Conservation (phyloP, 164 flowering plant species). For the Magnolia sinica region DNA sequence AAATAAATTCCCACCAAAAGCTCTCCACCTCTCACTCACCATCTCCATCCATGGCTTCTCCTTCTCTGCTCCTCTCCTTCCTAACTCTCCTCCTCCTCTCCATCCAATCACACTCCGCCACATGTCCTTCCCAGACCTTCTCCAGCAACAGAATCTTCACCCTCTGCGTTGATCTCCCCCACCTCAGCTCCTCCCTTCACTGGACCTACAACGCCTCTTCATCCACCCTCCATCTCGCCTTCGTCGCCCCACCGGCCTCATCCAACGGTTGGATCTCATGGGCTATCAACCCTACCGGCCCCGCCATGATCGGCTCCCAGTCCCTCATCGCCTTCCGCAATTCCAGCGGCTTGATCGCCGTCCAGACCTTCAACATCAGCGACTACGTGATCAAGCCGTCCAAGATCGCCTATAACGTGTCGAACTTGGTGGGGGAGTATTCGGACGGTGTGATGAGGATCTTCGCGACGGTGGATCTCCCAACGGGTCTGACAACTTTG, state of each 20-base stretch:
- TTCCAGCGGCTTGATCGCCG: constrained; percentile 29
- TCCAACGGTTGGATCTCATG: constrained; percentile 54
- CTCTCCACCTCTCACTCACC: constrained; percentile 4
- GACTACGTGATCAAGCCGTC: constrained; percentile 23
- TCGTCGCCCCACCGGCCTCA: constrained; percentile 33
- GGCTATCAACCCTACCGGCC: constrained; percentile 52
- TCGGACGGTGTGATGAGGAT: constrained; percentile 33
- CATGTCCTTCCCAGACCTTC: constrained; percentile 39
- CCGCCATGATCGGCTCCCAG: constrained; percentile 50
- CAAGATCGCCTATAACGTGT: constrained; percentile 31
- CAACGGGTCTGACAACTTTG: constrained; percentile 23
- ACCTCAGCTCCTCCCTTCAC: constrained; percentile 44
- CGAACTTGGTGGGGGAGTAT: constrained; percentile 26
- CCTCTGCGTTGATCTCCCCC: constrained; percentile 45
- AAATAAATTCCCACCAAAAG: constrained; percentile 4
- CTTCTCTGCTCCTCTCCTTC: neutral
- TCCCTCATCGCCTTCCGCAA: constrained; percentile 36
- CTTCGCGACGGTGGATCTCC: constrained; percentile 45
- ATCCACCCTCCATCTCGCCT: constrained; percentile 42
- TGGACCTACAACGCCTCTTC: constrained; percentile 36
- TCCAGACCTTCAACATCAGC: constrained; percentile 32
- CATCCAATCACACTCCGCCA: constrained; percentile 9
- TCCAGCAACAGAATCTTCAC: constrained; percentile 21
- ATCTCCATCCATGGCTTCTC: neutral
- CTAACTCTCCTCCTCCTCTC: neutral